Percentiles rank a stretch among this genome's conserved stretches.
phyloP scores from a whole-genome alignment of 306 rosid genomes.

The Dryas drummondii region DNA sequence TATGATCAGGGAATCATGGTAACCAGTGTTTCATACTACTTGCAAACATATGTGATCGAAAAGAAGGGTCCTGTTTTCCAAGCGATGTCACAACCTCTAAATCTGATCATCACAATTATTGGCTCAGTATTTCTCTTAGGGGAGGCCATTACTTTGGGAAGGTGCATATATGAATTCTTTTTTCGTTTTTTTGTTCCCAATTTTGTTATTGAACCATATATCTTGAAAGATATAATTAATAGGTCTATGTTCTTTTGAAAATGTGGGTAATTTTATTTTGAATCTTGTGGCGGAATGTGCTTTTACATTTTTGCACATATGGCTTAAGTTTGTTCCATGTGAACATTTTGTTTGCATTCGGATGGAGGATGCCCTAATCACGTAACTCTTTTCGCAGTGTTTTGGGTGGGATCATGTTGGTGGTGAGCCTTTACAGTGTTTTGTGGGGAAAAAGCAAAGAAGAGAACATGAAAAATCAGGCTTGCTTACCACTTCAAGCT shows the following conservation, averaged over 20 bases:
- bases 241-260: no score
- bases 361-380: no score
- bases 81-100: conserved; percentile 51
- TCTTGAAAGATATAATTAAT: no score
- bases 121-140: conserved; percentile 47
- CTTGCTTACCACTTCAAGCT: conserved; percentile 28
- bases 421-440: conserved; percentile 41
- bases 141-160: conserved; percentile 40
- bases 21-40: conserved; percentile 21
- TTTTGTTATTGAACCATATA: no score
- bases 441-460: conserved; percentile 48
- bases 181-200: not conserved
- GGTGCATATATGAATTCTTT: conserved; percentile 30
- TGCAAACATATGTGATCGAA: conserved; percentile 41
- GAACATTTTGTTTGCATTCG: no score
- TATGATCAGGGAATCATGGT: conserved; percentile 37
- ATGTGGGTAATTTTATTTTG: no score
- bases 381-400: conserved; percentile 25
- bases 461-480: not conserved
- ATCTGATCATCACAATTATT: conserved; percentile 36
- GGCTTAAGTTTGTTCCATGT: no score
- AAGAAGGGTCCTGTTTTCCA: conserved; percentile 49
- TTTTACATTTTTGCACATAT: no score
- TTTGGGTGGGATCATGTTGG: conserved; percentile 43
- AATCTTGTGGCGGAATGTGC: no score